These are phyloP conservation scores for Shiraia sp. DNA, from an alignment of 2,329 filamentous ascomycete genomes.

Conservation along the genomic window DNA sequence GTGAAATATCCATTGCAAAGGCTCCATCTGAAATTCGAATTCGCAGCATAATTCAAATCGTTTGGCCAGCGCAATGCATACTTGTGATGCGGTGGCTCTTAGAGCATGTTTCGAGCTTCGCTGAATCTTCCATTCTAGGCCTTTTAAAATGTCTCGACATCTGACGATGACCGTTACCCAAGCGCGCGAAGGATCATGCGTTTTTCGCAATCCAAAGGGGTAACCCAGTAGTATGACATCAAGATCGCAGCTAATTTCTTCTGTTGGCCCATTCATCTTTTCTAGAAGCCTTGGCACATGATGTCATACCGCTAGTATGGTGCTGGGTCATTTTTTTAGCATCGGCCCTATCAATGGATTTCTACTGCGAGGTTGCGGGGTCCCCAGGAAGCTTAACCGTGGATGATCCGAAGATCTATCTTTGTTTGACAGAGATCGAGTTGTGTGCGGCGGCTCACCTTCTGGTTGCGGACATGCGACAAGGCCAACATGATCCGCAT, in stretches of 20 bases:
- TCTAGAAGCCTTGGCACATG: no score
- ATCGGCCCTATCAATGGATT: neutral
- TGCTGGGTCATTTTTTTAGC: neutral
- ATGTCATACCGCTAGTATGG: neutral
- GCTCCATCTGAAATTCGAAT: no score
- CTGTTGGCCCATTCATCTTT: no score
- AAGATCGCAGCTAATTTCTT: no score
- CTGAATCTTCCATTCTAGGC: neutral
- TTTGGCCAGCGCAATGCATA: no score
- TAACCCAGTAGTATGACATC: no score
- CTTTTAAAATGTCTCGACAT: neutral
- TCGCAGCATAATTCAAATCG: no score
- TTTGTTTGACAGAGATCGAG: conserved; percentile 10
- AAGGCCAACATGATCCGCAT: conserved; percentile 14
- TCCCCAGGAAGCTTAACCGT: conserved; percentile 26
- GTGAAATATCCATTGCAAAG: no score
- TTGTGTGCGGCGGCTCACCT: conserved; percentile 15
- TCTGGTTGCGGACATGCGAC: conserved; percentile 4
- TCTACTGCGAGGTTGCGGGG: no score
- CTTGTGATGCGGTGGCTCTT: neutral
- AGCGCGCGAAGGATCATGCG: no score
- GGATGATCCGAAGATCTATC: conserved; percentile 12
- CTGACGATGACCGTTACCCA: no score
- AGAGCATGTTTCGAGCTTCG: neutral
- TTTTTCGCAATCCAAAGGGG: no score